Conservation (phyloP, 768 basidiomycete genomes). For the Boletus vinaceobasis region DNA sequence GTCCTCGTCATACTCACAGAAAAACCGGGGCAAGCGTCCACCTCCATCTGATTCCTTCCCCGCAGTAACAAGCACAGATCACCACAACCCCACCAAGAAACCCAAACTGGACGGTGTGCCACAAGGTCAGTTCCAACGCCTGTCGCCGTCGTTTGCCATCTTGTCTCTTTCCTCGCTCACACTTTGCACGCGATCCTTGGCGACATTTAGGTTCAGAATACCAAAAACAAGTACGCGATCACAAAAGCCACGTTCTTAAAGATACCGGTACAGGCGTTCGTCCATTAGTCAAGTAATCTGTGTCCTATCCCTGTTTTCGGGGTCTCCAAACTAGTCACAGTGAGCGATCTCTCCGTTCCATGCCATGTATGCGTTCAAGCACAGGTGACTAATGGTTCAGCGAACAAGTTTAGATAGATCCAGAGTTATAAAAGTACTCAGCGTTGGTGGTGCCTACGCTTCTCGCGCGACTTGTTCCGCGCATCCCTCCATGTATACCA, state of each 20-base stretch:
- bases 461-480: neutral
- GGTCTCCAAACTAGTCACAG: neutral
- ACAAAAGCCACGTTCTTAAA: slow-evolving; percentile 39
- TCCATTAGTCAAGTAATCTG: slow-evolving; percentile 40
- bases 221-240: slow-evolving; percentile 38
- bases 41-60: slow-evolving; percentile 37
- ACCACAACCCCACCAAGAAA: slow-evolving; percentile 36
- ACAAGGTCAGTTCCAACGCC: slow-evolving; percentile 30
- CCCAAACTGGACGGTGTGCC: slow-evolving; percentile 29
- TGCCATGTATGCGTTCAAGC: neutral
- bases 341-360: slow-evolving; percentile 12
- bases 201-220: slow-evolving; percentile 25
- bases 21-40: slow-evolving; percentile 56
- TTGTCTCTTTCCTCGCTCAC: neutral
- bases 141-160: neutral
- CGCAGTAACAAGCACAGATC: slow-evolving; percentile 35
- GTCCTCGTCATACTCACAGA: slow-evolving; percentile 33
- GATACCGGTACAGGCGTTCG: slow-evolving; percentile 38
- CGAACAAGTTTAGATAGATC: slow-evolving; percentile 1
- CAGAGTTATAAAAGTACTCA: neutral
- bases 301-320: neutral
- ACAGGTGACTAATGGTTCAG: slow-evolving; percentile 10
- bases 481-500: slow-evolving; percentile 15
- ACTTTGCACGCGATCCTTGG: neutral
- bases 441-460: neutral